A percentile compares a stretch with the other conserved stretches of the same genome.
Evolutionary conservation across 1,284 basidiomycete genomes (phyloP).

Genomic region (Coriolopsis trogii): DNA sequence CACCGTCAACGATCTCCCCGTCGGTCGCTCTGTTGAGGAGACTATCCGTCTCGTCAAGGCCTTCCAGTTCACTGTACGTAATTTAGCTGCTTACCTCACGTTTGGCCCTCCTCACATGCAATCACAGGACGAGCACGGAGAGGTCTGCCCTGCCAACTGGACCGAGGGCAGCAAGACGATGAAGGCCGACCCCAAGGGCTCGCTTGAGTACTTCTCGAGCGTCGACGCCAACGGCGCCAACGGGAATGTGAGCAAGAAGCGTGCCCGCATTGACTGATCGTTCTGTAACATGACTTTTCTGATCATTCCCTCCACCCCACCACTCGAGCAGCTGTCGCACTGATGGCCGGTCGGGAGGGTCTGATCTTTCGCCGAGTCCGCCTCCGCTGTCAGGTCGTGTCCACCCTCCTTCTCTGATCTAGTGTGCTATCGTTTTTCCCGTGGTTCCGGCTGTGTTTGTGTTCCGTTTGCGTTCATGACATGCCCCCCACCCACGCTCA

Average conservation of each 20-base stretch:
- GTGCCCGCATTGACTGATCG: constrained; percentile 36
- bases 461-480: constrained; percentile 2
- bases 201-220: constrained; percentile 74
- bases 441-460: constrained; percentile 7
- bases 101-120: neutral
- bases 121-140: constrained; percentile 78
- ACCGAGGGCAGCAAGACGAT: constrained; percentile 74
- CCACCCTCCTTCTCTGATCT: constrained; percentile 18
- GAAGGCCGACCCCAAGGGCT: constrained; percentile 73
- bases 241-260: constrained; percentile 38
- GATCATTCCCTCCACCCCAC: constrained; percentile 21
- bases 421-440: neutral
- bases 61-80: constrained; percentile 82
- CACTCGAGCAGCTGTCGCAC: constrained; percentile 21
- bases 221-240: constrained; percentile 35
- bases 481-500: constrained; percentile 2
- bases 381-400: constrained; percentile 18
- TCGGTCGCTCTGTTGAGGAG: constrained; percentile 90
- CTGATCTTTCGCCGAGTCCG: constrained; percentile 25
- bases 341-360: constrained; percentile 24
- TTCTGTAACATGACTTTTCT: constrained; percentile 17
- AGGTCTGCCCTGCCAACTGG: constrained; percentile 93
- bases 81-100: neutral
- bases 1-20: constrained; percentile 88
- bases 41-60: constrained; percentile 88